Conservation (phyloP, 306 rosid species). For the Lablab purpureus region DNA sequence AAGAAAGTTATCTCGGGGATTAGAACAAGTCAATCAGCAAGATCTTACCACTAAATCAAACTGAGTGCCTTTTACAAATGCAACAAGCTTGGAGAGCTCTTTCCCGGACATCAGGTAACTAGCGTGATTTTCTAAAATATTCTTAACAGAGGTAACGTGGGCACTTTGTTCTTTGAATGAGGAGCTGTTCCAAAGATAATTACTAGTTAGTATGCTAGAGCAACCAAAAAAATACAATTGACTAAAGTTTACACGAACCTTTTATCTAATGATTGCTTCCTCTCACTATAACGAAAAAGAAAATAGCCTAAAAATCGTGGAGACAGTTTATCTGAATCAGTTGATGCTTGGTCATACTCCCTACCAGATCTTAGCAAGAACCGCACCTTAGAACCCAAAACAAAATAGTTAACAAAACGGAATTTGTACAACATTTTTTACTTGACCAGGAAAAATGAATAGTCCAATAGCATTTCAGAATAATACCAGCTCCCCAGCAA, state of each 20-base stretch:
- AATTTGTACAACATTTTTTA: conserved; percentile 36
- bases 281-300: conserved; percentile 73
- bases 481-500: conserved; percentile 96
- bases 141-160: conserved; percentile 85
- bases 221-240: conserved; percentile 37
- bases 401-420: conserved; percentile 33
- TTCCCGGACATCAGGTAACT: conserved; percentile 94
- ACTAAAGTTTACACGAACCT: conserved; percentile 56
- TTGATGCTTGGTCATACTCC: conserved; percentile 77
- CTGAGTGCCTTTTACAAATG: conserved; percentile 96
- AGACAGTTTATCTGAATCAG: conserved; percentile 75
- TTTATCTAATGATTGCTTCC: conserved; percentile 75
- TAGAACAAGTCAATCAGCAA: conserved; percentile 36
- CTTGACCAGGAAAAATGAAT: conserved; percentile 37
- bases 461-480: conserved; percentile 29
- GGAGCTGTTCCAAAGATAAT: conserved; percentile 58
- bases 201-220: conserved; percentile 39
- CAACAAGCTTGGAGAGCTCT: conserved; percentile 97
- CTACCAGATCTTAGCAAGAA: conserved; percentile 97
- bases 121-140: conserved; percentile 93
- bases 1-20: conserved; percentile 18
- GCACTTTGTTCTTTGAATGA: conserved; percentile 93
- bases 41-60: conserved; percentile 91
- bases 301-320: conserved; percentile 94
- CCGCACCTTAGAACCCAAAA: conserved; percentile 74